Evolutionary conservation across 495 filamentous ascomycete species (phyloP).

Genomic region (Choiromyces venosus): DNA sequence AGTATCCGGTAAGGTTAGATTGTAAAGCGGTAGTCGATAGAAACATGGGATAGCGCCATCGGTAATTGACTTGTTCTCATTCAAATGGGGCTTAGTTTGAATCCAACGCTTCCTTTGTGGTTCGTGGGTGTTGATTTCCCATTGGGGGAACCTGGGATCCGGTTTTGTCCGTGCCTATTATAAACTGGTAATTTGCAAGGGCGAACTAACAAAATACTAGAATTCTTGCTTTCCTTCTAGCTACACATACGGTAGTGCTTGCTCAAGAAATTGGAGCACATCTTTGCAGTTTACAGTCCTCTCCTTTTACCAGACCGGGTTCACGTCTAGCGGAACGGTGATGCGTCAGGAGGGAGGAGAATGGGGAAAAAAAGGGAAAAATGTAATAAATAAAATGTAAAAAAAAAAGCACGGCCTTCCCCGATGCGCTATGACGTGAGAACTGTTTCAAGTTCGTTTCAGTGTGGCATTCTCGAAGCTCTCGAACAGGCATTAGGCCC

Average conservation of each 20-base stretch:
- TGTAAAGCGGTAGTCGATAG: not conserved
- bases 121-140: not conserved
- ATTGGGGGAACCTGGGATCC: not conserved
- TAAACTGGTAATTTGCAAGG: not conserved
- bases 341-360: constrained; percentile 16
- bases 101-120: not conserved
- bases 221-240: not conserved
- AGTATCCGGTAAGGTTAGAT: not conserved
- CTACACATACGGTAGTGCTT: not conserved
- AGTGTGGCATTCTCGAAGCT: constrained; percentile 38
- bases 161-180: not conserved
- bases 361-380: not conserved
- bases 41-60: not conserved
- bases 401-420: constrained; percentile 14
- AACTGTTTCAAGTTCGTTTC: constrained; percentile 33
- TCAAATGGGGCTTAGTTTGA: not conserved
- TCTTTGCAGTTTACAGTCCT: not conserved
- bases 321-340: constrained; percentile 24
- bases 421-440: constrained; percentile 32
- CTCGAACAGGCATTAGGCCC: constrained; percentile 34
- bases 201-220: not conserved
- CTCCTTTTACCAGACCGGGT: constrained; percentile 13
- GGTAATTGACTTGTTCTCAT: not conserved
- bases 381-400: constrained; percentile 5
- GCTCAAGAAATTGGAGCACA: not conserved